These are phyloP conservation scores for Thelephora aurantiotincta DNA, from an alignment of 768 basidiomycete species.

Conservation along the genomic window DNA sequence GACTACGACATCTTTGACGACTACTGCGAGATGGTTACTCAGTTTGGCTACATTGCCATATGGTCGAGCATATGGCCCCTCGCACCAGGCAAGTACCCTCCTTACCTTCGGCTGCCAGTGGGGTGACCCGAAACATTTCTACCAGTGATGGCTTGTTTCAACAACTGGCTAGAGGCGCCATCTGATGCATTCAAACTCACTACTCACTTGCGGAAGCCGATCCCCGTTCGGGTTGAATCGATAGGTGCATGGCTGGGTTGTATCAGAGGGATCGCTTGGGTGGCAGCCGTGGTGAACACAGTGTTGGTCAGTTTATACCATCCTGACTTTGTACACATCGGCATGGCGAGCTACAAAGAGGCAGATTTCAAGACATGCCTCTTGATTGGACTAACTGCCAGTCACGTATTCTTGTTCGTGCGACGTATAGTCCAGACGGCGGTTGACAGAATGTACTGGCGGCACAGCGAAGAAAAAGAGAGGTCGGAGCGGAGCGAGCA, in stretches of 20 bases:
- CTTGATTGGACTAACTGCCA: too few species aligned
- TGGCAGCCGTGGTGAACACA: conserved; percentile 76
- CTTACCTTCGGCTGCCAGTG: neutral
- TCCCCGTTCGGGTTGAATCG: conserved; percentile 74
- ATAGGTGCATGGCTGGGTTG: conserved; percentile 93
- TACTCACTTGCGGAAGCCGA: conserved; percentile 68
- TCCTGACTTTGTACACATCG: neutral
- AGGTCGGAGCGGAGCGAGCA: too few species aligned
- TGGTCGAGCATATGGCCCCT: conserved; percentile 96
- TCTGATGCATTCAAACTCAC: conserved; percentile 95
- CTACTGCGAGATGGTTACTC: conserved; percentile 93
- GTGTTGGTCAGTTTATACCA: conserved; percentile 82
- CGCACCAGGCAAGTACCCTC: conserved; percentile 44
- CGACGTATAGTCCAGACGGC: too few species aligned
- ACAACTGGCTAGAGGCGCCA: conserved; percentile 85
- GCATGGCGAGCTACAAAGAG: too few species aligned
- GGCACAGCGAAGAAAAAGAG: too few species aligned
- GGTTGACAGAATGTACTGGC: too few species aligned
- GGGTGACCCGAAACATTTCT: neutral
- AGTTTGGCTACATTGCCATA: conserved; percentile 85
- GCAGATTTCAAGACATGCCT: too few species aligned
- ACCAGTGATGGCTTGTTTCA: conserved; percentile 68
- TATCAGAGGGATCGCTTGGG: conserved; percentile 79
- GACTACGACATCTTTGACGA: conserved; percentile 75
- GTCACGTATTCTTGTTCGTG: too few species aligned